Conservation (phyloP, 2,329 filamentous ascomycete species). For the Emmonsiellopsis sp. region DNA sequence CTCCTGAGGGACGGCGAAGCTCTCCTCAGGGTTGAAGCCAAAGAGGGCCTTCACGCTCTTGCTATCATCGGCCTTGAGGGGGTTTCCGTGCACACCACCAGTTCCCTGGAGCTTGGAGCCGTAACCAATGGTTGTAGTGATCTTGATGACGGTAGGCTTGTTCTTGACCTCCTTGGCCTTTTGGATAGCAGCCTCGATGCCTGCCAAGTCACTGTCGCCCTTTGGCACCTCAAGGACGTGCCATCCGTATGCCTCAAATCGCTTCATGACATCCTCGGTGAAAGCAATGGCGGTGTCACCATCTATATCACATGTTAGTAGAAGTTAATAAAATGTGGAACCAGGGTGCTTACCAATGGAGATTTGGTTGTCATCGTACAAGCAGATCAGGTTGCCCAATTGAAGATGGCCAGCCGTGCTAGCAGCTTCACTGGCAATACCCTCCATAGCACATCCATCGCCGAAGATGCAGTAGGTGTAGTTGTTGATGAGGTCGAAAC, state of each 20-base stretch:
- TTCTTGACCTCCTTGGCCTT: conserved; percentile 79
- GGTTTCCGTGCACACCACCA: conserved; percentile 89
- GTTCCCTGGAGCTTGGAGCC: conserved; percentile 91
- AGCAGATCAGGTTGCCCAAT: conserved; percentile 91
- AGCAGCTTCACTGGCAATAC: conserved; percentile 85
- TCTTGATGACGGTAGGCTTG: conserved; percentile 95
- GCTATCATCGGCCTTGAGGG: conserved; percentile 89
- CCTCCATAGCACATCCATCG: conserved; percentile 98
- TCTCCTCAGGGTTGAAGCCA: conserved; percentile 90
- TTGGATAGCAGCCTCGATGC: conserved; percentile 80
- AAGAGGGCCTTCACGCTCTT: conserved; percentile 91
- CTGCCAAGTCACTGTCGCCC: conserved; percentile 79
- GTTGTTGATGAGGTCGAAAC: conserved; percentile 86
- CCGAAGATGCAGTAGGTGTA: conserved; percentile 96
- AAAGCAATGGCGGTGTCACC: conserved; percentile 94
- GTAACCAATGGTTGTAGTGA: conserved; percentile 94
- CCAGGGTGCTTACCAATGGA: conserved; percentile 52
- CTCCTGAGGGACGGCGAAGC: conserved; percentile 85
- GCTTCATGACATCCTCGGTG: conserved; percentile 91
- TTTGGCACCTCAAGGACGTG: conserved; percentile 76
- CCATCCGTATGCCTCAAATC: conserved; percentile 97
- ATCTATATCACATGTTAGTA: conserved; percentile 44
- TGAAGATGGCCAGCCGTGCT: conserved; percentile 92
- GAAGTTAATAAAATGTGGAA: background rate
- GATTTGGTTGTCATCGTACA: conserved; percentile 99